Conservation (phyloP, 1,284 basidiomycete genomes). For the Pseudozyma pruni region DNA sequence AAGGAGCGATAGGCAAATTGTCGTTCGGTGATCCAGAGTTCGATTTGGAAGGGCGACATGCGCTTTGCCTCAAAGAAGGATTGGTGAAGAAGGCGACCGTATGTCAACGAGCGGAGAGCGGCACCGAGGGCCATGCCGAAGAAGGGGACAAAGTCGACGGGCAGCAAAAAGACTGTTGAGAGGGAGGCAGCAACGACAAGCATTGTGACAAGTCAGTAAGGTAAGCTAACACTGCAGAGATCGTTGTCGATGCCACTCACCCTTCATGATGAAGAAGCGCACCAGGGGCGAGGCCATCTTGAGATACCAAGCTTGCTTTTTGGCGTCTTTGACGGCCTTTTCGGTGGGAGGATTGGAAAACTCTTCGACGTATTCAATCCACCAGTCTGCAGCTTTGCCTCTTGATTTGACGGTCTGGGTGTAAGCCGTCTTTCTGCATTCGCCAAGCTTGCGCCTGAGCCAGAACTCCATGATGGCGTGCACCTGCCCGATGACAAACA, state of each 20-base stretch:
- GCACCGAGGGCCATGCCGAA: constrained; percentile 55
- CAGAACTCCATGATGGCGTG: constrained; percentile 63
- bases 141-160: constrained; percentile 62
- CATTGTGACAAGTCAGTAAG: too few relatives aligned
- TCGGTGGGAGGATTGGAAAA: constrained; percentile 58
- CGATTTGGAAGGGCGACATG: constrained; percentile 62
- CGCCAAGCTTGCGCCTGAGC: constrained; percentile 51
- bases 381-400: constrained; percentile 63
- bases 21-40: constrained; percentile 64
- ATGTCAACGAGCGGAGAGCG: constrained; percentile 48
- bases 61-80: constrained; percentile 61
- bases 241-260: constrained; percentile 9
- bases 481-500: constrained; percentile 63
- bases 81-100: constrained; percentile 47
- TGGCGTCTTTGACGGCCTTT: constrained; percentile 53
- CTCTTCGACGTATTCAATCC: constrained; percentile 65
- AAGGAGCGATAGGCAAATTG: constrained; percentile 58
- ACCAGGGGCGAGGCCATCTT: constrained; percentile 53
- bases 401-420: constrained; percentile 55
- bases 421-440: constrained; percentile 59
- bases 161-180: constrained; percentile 53
- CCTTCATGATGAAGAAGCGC: constrained; percentile 51
- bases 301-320: constrained; percentile 56
- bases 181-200: not conserved
- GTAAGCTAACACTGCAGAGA: too few relatives aligned